Evolutionary conservation across 306 rosid species (phyloP).

Genomic region (Casuarina glauca): DNA sequence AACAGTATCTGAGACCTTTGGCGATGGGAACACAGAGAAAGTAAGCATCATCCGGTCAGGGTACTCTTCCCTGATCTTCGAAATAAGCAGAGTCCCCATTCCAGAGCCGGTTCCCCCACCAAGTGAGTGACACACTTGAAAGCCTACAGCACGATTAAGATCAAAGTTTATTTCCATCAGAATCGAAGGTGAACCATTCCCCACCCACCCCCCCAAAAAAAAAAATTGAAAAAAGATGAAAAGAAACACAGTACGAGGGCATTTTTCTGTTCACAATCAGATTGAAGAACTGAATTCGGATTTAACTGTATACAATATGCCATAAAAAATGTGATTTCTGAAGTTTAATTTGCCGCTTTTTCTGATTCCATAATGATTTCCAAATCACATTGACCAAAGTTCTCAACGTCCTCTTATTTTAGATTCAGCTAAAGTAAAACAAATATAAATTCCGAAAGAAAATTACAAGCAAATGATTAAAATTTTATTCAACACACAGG

Average conservation of each 20-base stretch:
- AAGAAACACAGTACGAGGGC: neutral
- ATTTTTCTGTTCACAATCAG: neutral
- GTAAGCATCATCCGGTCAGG: slow-evolving; percentile 13
- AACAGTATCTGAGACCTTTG: slow-evolving; percentile 14
- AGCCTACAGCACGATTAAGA: neutral
- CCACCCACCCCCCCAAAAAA: neutral
- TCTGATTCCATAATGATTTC: too few relatives aligned
- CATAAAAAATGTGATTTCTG: neutral
- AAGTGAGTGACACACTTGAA: slow-evolving; percentile 13
- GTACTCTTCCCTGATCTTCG: slow-evolving; percentile 16
- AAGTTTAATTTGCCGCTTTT: neutral
- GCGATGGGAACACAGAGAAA: slow-evolving; percentile 16
- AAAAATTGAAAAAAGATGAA: neutral
- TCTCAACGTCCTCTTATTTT: neutral
- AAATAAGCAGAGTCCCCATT: slow-evolving; percentile 13
- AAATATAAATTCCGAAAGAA: neutral
- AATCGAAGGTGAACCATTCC: neutral
- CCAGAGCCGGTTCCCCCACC: slow-evolving; percentile 15
- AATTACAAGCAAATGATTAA: neutral
- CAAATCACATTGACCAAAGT: neutral
- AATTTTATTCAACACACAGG: neutral
- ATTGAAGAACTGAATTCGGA: neutral
- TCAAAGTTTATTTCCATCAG: neutral
- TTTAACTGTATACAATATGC: neutral
- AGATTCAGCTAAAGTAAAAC: neutral